Percentiles rank a stretch among this genome's conserved stretches.
Evolutionary conservation across 805 yeast genomes (phyloP).

Genomic region (Kodamaea neixiangensis): DNA sequence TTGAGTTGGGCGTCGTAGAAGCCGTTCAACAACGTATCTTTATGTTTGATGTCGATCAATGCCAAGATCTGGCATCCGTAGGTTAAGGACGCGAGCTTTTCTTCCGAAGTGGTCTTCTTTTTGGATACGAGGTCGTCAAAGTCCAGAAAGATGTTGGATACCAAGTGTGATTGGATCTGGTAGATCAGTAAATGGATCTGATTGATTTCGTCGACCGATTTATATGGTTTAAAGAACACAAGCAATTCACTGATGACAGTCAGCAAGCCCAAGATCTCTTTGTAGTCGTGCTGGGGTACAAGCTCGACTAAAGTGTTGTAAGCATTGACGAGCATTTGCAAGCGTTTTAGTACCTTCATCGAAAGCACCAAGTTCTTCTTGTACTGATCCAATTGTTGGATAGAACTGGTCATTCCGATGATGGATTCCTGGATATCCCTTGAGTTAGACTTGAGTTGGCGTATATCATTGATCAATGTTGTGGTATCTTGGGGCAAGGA

Average conservation of each 20-base stretch:
- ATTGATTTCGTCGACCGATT: constrained; percentile 81
- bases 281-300: constrained; percentile 48
- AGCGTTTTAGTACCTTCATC: constrained; percentile 82
- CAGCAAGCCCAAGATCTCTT: constrained; percentile 59
- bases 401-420: constrained; percentile 69
- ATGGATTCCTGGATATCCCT: constrained; percentile 60
- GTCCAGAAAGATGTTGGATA: constrained; percentile 72
- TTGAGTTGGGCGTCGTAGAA: constrained; percentile 66
- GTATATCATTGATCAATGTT: constrained; percentile 45
- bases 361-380: constrained; percentile 81
- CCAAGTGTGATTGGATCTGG: constrained; percentile 58
- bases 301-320: constrained; percentile 58
- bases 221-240: constrained; percentile 73
- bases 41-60: constrained; percentile 55
- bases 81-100: constrained; percentile 28
- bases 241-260: constrained; percentile 74
- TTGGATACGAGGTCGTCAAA: constrained; percentile 49
- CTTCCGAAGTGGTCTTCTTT: constrained; percentile 16
- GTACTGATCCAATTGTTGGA: constrained; percentile 75
- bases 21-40: constrained; percentile 67
- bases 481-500: constrained; percentile 35
- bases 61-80: constrained; percentile 79
- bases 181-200: constrained; percentile 59
- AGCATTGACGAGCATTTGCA: constrained; percentile 83
- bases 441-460: constrained; percentile 50